phyloP scores from a whole-genome alignment of 1,284 basidiomycete genomes.

The Tilletia indica region DNA sequence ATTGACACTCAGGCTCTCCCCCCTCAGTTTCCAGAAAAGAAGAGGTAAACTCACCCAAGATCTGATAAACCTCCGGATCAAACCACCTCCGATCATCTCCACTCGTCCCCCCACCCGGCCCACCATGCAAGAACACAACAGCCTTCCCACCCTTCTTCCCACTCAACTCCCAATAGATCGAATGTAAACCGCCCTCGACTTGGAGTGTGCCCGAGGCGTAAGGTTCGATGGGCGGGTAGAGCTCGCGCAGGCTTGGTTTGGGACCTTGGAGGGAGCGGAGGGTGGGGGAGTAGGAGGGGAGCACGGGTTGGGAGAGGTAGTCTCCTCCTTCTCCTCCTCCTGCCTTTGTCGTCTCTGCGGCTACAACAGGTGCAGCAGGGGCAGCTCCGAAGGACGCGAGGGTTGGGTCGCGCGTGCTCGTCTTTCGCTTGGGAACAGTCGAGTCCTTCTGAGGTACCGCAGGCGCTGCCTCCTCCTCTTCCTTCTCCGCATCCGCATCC shows the following conservation, averaged over 20 bases:
- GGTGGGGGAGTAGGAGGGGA: constrained; percentile 14
- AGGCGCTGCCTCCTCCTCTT: not conserved
- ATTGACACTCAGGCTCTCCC: too few relatives aligned
- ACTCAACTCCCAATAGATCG: constrained; percentile 45
- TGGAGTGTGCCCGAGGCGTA: constrained; percentile 40
- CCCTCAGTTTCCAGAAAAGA: not conserved
- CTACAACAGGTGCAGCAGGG: not conserved
- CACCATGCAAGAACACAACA: constrained; percentile 50
- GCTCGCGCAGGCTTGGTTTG: constrained; percentile 32
- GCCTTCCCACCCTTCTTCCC: constrained; percentile 46
- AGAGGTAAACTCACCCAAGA: constrained; percentile 25
- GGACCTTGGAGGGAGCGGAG: constrained; percentile 34
- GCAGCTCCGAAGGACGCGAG: not conserved
- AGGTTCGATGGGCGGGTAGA: constrained; percentile 44
- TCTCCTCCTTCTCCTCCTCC: not conserved
- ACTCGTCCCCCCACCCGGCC: constrained; percentile 49
- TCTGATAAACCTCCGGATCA: constrained; percentile 46
- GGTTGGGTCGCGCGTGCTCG: not conserved
- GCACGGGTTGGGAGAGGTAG: constrained; percentile 1
- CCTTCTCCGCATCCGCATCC: not conserved
- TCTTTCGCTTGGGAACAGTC: constrained; percentile 5
- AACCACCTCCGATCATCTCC: constrained; percentile 45
- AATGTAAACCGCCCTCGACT: constrained; percentile 33
- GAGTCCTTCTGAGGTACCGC: constrained; percentile 7
- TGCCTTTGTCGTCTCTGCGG: not conserved